phyloP scores from a whole-genome alignment of 1,284 basidiomycete genomes.

The Ganoderma meredithae region DNA sequence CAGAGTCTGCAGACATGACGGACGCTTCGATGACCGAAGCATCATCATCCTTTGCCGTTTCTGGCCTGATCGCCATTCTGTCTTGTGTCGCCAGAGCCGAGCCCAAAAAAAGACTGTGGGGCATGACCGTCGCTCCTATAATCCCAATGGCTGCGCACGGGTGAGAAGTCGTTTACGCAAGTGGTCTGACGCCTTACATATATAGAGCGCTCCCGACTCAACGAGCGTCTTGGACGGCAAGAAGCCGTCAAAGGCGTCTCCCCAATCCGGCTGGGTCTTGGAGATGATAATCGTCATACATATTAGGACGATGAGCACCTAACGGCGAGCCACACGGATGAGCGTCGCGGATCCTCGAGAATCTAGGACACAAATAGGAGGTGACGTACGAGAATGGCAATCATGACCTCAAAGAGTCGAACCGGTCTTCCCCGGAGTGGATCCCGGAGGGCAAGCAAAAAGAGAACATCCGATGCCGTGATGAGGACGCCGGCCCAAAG shows the following conservation, averaged over 20 bases:
- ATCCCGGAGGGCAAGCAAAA: conserved; percentile 73
- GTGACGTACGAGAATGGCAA: conserved; percentile 60
- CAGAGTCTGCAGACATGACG: conserved; percentile 22
- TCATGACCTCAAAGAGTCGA: conserved; percentile 77
- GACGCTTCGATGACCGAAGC: conserved; percentile 17
- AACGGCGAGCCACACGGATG: not conserved
- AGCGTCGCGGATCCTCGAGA: not conserved
- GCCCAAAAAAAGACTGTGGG: conserved; percentile 91
- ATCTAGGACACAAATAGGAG: not conserved
- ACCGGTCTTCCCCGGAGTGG: conserved; percentile 65
- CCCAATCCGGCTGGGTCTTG: conserved; percentile 81
- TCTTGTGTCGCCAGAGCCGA: conserved; percentile 87
- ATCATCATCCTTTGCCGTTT: conserved; percentile 7
- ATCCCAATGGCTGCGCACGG: conserved; percentile 78
- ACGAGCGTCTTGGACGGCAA: conserved; percentile 79
- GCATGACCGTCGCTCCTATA: conserved; percentile 88
- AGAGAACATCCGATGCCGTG: conserved; percentile 85
- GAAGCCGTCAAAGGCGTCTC: conserved; percentile 83
- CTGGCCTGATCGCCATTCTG: conserved; percentile 49
- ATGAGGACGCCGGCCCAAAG: conserved; percentile 86
- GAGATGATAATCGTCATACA: conserved; percentile 87
- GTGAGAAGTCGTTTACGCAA: not conserved
- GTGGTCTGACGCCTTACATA: conserved; percentile 54
- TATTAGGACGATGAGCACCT: conserved; percentile 84
- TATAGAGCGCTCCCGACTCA: conserved; percentile 75